Base-by-base conservation (phyloP, 2,329 filamentous ascomycete genomes). In the Alternaria sp. region DNA sequence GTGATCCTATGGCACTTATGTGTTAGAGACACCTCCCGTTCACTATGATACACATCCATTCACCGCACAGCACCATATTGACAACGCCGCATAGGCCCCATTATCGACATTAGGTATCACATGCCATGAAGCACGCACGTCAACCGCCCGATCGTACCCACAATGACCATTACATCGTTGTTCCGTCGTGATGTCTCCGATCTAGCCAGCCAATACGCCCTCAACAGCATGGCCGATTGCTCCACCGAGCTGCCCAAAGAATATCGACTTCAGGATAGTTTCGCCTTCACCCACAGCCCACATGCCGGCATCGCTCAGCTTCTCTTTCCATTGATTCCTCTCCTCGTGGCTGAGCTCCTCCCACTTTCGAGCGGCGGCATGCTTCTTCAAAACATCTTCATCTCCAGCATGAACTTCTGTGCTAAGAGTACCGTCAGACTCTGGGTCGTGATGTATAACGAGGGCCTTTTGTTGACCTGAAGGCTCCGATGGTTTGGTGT, bases 271-370 rank as follows among this genome's bases (percentile, higher is more conserved):
- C 67, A 96, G 85, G 30, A 95, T 86, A 9, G 83, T 84, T 81
- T 94, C 92, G 3, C 91, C 91, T 83, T 94, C 91, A 38, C 87
- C 84, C 73, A 89, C 88, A n/a, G 87, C 86, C 92, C 92, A 96
- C 65, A 93, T 87, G 0, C 92, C 92, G 0, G 91, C 89, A 55
- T 89, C 84, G 56, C 83, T 82, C 36, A 96, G 83, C 72, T 85
- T 86, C 66, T 85, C 78, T 79, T 88, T 92, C 93, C 93, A 96
- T 18, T 82, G 80, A 52, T 82, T 80, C 75, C 87, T 86, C 76
- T 94, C 87, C 54, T 86, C 79, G 12, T 84, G 81, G 6, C 82
- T 82, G 44, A 96, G 79, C 60, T 93, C 87, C 58, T 93, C 88
- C 91, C 92, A 96, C 55, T 84, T 81, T 76, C 84, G 88, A 14